Percentiles rank a stretch among this genome's conserved stretches.
Evolutionary conservation across 768 basidiomycete genomes (phyloP).

Genomic region (Pleurotus eryngii): DNA sequence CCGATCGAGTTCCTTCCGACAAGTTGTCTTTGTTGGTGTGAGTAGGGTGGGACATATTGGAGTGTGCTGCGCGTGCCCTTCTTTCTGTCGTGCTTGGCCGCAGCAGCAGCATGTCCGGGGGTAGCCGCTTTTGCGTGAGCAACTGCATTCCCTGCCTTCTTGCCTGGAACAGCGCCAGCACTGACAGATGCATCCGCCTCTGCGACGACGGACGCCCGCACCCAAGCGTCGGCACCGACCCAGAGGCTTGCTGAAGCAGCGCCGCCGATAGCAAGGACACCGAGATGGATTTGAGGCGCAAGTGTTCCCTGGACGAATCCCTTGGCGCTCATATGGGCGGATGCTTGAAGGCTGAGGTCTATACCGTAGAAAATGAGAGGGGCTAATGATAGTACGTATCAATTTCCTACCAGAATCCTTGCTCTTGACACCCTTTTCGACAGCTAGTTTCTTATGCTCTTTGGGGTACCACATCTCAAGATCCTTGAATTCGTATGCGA

Average conservation of each 20-base stretch:
- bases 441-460: not conserved
- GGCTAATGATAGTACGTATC: not conserved
- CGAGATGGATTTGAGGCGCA: not conserved
- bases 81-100: not conserved
- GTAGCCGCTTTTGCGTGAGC: not conserved
- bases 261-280: not conserved
- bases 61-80: not conserved
- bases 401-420: not conserved
- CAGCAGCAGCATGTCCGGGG: no score
- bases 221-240: not conserved
- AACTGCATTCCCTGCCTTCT: not conserved
- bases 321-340: not conserved
- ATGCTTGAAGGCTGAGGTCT: not conserved
- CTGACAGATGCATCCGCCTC: not conserved
- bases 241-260: not conserved
- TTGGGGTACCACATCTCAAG: slow-evolving; percentile 1
- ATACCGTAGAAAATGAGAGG: not conserved
- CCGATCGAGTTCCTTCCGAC: not conserved
- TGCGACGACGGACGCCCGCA: not conserved
- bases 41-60: not conserved
- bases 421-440: not conserved
- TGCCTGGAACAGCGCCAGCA: not conserved
- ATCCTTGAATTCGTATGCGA: not conserved
- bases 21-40: not conserved
- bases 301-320: not conserved